Base-by-base conservation (phyloP, 768 basidiomycete species). In the Suillus hirtellus region DNA sequence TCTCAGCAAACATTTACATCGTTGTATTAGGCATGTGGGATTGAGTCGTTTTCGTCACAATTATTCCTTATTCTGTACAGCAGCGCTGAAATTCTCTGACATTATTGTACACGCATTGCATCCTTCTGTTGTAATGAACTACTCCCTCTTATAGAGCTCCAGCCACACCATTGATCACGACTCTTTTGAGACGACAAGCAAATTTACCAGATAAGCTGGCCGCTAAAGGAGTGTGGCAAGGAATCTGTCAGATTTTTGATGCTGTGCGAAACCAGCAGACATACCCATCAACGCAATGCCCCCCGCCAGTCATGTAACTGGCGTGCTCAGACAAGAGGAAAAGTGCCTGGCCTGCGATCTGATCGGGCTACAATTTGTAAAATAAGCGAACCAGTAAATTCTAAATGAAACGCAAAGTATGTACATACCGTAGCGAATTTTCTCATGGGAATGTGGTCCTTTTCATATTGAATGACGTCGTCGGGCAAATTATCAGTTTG, bases 271-370 rank as follows among this genome's bases (percentile, higher is more conserved):
- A 38, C 35, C 56, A 12, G 2, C 21, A 44, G 21, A 73, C 84
- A 12, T 61, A 86, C 84, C 85, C 85, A 60, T 86, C 85, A 10
- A 86, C 72, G 60, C 84, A 79, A 62, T 84, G 82, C 64, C 86
- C 86, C 0, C 79, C 79, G 9, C 85, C 85, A 4, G 85, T 86
- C 84, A 84, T 84, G 67, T 86, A 87, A 52, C 78, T 79, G 0
- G 81, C 81, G 46, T 82, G 72, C 0, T 80, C 74, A 5, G 84
- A 84, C 15, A 88, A 80, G 2, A 88, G 75, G 1, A 87, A 73
- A 43, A 89, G 64, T 0, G 82, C 80, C 67, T 85, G 86, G 3
- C 80, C 83, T 0, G 81, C 75, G 68, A 89, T 85, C 66, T 89
- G 88, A 8, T 81, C 68, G 4, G 86, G 84, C 84, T 86, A 49